Base-by-base conservation (phyloP, 805 yeast genomes). In the Ogataea methylovora region DNA sequence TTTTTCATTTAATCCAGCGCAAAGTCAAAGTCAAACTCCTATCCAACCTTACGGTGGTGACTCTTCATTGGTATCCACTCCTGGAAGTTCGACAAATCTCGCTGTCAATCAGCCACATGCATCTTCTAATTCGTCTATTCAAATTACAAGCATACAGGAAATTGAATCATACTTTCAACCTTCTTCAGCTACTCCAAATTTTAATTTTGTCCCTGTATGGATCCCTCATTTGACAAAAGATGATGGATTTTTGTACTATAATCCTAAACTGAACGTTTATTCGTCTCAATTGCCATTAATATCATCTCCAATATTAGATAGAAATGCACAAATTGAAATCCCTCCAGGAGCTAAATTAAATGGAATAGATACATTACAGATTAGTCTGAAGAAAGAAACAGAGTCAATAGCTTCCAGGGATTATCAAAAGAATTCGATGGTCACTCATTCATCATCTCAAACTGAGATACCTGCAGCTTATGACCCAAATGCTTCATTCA, bases 241-340 rank as follows among this genome's bases (percentile, higher is more conserved):
- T 33, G 80, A 76, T 15, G 69, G 69, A 33, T 52, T 77, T 12
- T 57, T 79, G 7, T 83, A 67, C 54, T 77, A 73, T 54, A 76
- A 79, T 46, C 70, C 75, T 22, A 73, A 73, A 23, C 56, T 83
- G 34, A 71, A 78, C 43, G 60, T 79, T 1, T 75, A 71, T 43
- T 73, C 85, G 42, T 65, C 67, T 27, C 68, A 72, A 11, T 47
- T 79, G 25, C 90, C 92, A 0, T 55, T 74, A 34, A 52, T 71
- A 12, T 54, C 59, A 16, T 27, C 43, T 2, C 65, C 69, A 5
- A 57, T 58, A 30, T 39, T 64, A 8, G 63, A 60, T 36, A 53
- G 49, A 3, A 38, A 42, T n/a, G 42, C 65, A 7, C 39, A 44
- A 3, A 54, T 63, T 38, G 64, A 48, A 40, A 43, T 39, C 12